Evolutionary conservation across 805 yeast species (phyloP).

Genomic region (Lipomyces oligophaga): DNA sequence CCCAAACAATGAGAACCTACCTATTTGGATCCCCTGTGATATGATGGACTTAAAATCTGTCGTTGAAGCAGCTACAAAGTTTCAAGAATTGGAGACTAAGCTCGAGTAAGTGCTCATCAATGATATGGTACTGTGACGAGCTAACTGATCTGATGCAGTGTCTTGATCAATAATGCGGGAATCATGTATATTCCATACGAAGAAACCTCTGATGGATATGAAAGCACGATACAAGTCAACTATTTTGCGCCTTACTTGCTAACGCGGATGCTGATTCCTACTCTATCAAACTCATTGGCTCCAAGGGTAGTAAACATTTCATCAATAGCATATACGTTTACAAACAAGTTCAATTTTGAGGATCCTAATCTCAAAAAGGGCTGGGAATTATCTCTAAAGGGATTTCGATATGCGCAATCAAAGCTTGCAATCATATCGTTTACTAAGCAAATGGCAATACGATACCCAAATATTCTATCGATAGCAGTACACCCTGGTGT

Average conservation of each 20-base stretch:
- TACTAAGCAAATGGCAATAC: conserved; percentile 20
- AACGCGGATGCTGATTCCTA: conserved; percentile 42
- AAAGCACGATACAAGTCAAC: conserved; percentile 74
- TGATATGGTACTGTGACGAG: not conserved
- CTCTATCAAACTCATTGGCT: conserved; percentile 12
- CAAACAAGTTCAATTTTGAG: conserved; percentile 10
- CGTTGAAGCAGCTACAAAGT: conserved; percentile 11
- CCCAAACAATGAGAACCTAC: conserved; percentile 2
- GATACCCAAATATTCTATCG: conserved; percentile 19
- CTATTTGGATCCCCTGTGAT: conserved; percentile 2
- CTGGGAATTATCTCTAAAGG: conserved; percentile 6
- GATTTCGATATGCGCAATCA: conserved; percentile 22
- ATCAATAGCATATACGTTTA: conserved; percentile 12
- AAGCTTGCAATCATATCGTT: conserved; percentile 23
- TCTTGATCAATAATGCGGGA: conserved; percentile 75
- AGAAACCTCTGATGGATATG: conserved; percentile 65
- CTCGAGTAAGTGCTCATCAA: conserved; percentile 47
- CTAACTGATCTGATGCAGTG: no score
- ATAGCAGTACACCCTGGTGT: conserved; percentile 28
- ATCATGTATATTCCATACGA: conserved; percentile 71
- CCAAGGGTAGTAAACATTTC: conserved; percentile 25
- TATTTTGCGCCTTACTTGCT: conserved; percentile 71
- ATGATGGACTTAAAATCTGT: conserved; percentile 13
- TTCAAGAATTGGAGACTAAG: conserved; percentile 22
- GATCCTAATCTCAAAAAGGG: conserved; percentile 17